phyloP scores from a whole-genome alignment of 2,329 filamentous ascomycete species.

The Akanthomyces dipterigenus region DNA sequence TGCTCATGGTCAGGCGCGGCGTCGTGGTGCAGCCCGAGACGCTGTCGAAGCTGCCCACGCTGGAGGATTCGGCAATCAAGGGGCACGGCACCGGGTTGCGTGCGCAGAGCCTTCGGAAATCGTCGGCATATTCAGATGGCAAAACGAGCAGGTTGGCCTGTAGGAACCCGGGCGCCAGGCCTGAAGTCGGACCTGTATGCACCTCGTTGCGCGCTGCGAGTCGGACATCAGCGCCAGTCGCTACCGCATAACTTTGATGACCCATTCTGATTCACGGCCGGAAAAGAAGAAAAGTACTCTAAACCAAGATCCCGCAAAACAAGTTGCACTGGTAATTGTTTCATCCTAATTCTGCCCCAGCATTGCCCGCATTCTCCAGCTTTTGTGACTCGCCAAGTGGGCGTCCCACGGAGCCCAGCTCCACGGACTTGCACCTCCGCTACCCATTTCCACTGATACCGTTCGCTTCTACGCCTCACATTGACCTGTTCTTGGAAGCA shows the following conservation, averaged over 20 bases:
- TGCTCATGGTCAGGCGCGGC: constrained; percentile 25
- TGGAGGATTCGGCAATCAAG: constrained; percentile 45
- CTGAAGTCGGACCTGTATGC: constrained; percentile 41
- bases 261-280: background rate
- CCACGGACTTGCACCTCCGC: constrained; percentile 5
- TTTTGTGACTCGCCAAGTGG: background rate
- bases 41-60: constrained; percentile 33
- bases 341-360: background rate
- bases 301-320: background rate
- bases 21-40: constrained; percentile 28
- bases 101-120: constrained; percentile 52
- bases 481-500: background rate
- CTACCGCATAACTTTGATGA: background rate
- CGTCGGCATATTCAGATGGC: constrained; percentile 46
- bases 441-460: background rate
- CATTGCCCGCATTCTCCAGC: background rate
- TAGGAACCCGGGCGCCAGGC: constrained; percentile 47
- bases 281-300: background rate
- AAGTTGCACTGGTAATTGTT: background rate
- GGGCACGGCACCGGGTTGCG: constrained; percentile 59
- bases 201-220: constrained; percentile 35
- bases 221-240: constrained; percentile 32
- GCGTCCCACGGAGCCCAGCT: background rate
- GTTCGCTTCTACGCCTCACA: background rate
- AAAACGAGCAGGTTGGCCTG: constrained; percentile 59